Evolutionary conservation across 164 flowering plant genomes (phyloP).

Genomic region (Taxillus chinensis): DNA sequence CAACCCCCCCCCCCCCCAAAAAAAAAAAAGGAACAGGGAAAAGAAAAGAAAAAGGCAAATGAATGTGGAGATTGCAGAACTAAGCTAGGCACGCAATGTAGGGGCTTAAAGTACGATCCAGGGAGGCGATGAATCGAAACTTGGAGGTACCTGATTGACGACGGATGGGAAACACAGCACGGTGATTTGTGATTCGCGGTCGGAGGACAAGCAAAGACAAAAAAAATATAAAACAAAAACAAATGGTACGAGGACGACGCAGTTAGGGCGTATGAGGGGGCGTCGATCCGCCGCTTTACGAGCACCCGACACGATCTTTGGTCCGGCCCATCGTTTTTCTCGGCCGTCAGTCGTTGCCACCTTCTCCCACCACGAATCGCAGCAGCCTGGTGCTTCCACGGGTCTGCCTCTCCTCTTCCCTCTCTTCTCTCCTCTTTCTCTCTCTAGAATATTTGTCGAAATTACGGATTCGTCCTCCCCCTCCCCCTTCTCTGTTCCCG

Average conservation of each 20-base stretch:
- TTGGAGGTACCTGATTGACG: too few species aligned
- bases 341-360: conserved; percentile 19
- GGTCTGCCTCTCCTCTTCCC: conserved; percentile 13
- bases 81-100: too few species aligned
- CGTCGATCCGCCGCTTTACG: conserved; percentile 13
- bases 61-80: too few species aligned
- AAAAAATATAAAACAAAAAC: neutral
- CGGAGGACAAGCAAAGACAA: too few species aligned
- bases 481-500: neutral
- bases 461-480: neutral
- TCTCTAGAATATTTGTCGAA: neutral
- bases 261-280: conserved; percentile 11
- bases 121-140: neutral
- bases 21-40: neutral
- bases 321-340: too few species aligned
- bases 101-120: neutral
- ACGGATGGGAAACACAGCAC: neutral
- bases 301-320: conserved; percentile 15
- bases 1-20: neutral
- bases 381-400: conserved; percentile 32
- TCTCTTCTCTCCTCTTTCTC: conserved; percentile 5
- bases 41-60: neutral
- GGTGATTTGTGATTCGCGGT: neutral
- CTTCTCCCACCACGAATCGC: conserved; percentile 44
- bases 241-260: neutral